Base-by-base conservation (phyloP, 176 grass and related monocot genomes). In the Pontederia crassipes region DNA sequence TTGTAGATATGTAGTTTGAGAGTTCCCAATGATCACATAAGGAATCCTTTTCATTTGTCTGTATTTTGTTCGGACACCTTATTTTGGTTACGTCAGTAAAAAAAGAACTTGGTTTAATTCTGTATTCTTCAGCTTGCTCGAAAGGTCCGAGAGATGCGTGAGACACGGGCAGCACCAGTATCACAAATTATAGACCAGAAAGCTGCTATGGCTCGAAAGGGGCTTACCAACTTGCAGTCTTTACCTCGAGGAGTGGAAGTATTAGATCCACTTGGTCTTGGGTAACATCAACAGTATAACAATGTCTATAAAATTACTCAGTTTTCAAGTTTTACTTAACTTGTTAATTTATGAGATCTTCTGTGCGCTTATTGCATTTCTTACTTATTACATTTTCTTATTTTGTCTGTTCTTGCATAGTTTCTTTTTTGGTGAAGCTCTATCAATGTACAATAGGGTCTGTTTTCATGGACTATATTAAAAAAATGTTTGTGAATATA, bases 191-290 rank as follows among this genome's bases (percentile, higher is more conserved):
- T 93, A 72, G 92, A 92, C 54, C 91, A 79, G 78, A 92, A 98
- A 51, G 79, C 52, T 26, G 69, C 78, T 11, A 72, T 78, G 9
- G 87, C 81, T 70, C 84, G 54, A 17, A 97, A 97, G 76, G 84
- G 57, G 57, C 84, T 97, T 28, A 83, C 81, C 57, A 83, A 40
- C 72, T 61, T 91, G 66, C 84, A 91, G 53, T 88, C 93, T 66
- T 76, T 97, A 78, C 93, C 93, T 49, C 90, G 71, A 88, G 87
- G 93, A 52, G 93, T 97, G 67, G 93, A 97, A 62, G 93, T 97
- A 67, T 85, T 97, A 70, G 93, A 97, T 85, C 93, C 93, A 64
- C 81, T 97, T 61, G 93, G 87, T 56, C 81, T 97, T 32, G 93
- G 92, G 92, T 96, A 96, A 90, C 26, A 71, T 53, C 15, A 78